Percentiles rank a stretch among this genome's conserved stretches.
phyloP scores from a whole-genome alignment of 2,329 filamentous ascomycete species.

The Microdochium bolleyi region DNA sequence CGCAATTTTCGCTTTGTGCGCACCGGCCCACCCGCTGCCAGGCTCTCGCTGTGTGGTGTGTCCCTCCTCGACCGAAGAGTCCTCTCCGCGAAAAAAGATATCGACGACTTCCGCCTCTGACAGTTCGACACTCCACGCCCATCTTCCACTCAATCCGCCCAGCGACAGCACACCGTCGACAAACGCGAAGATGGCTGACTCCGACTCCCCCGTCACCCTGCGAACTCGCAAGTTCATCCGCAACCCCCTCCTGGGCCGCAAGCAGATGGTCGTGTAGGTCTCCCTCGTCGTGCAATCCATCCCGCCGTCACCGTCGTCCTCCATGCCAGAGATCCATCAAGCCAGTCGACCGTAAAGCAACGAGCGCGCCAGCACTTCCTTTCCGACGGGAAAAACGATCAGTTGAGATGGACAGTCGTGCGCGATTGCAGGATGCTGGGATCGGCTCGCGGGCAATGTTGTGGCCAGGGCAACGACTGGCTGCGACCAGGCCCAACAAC shows the following conservation, averaged over 20 bases:
- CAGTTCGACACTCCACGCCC: background rate
- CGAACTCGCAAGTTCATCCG: constrained; percentile 99
- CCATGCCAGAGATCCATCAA: background rate
- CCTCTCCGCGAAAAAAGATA: constrained; percentile 1
- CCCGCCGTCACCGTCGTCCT: constrained; percentile 8
- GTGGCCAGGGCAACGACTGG: too few relatives aligned
- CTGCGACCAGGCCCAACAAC: too few relatives aligned
- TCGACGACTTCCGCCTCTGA: background rate
- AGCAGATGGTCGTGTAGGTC: constrained; percentile 99
- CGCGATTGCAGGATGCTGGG: too few relatives aligned
- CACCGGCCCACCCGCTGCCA: background rate
- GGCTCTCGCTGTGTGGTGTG: background rate
- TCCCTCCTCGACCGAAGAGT: background rate
- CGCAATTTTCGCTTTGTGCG: background rate
- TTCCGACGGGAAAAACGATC: background rate
- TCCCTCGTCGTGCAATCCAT: constrained; percentile 5
- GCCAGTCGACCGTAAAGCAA: constrained; percentile 1
- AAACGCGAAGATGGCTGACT: constrained; percentile 77
- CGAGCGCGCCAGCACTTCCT: constrained; percentile 6
- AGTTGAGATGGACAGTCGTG: too few relatives aligned
- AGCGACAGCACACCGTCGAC: constrained; percentile 6
- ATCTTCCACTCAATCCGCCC: constrained; percentile 4
- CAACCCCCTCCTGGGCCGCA: constrained; percentile 97
- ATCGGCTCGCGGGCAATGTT: too few relatives aligned
- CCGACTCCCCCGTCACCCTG: constrained; percentile 69